Evolutionary conservation across 768 basidiomycete genomes (phyloP).

Genomic region (Hygrocybe coccinea): DNA sequence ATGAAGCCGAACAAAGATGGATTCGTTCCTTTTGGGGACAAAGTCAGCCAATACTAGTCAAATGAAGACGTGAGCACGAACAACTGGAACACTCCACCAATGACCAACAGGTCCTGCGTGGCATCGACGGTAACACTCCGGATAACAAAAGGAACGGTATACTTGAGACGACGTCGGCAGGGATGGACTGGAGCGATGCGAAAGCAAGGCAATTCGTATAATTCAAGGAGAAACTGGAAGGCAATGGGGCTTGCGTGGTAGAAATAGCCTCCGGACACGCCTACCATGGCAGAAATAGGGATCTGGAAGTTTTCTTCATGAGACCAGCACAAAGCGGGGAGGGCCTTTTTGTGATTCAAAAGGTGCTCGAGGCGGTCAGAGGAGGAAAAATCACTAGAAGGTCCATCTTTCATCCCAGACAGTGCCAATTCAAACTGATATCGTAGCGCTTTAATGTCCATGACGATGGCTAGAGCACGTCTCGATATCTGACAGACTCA

Average conservation of each 20-base stretch:
- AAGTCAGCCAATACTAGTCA: neutral
- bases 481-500: slow-evolving; percentile 38
- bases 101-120: slow-evolving; percentile 42
- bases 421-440: slow-evolving; percentile 48
- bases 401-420: slow-evolving; percentile 49
- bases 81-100: slow-evolving; percentile 40
- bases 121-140: slow-evolving; percentile 45
- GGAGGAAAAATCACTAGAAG: slow-evolving; percentile 34
- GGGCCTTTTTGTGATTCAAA: slow-evolving; percentile 42
- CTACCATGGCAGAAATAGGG: slow-evolving; percentile 34
- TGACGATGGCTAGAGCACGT: slow-evolving; percentile 41
- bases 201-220: slow-evolving; percentile 42
- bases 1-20: slow-evolving; percentile 43
- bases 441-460: slow-evolving; percentile 44
- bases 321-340: slow-evolving; percentile 45
- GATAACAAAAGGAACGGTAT: slow-evolving; percentile 36
- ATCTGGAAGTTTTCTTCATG: slow-evolving; percentile 43
- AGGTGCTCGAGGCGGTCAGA: slow-evolving; percentile 46
- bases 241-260: slow-evolving; percentile 39
- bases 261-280: slow-evolving; percentile 44
- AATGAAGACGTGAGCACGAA: slow-evolving; percentile 8
- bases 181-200: slow-evolving; percentile 41
- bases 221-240: slow-evolving; percentile 38
- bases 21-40: slow-evolving; percentile 28
- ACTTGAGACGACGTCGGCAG: slow-evolving; percentile 41